Evolutionary conservation across 1,284 basidiomycete genomes (phyloP).

Genomic region (Ustilago hordei): DNA sequence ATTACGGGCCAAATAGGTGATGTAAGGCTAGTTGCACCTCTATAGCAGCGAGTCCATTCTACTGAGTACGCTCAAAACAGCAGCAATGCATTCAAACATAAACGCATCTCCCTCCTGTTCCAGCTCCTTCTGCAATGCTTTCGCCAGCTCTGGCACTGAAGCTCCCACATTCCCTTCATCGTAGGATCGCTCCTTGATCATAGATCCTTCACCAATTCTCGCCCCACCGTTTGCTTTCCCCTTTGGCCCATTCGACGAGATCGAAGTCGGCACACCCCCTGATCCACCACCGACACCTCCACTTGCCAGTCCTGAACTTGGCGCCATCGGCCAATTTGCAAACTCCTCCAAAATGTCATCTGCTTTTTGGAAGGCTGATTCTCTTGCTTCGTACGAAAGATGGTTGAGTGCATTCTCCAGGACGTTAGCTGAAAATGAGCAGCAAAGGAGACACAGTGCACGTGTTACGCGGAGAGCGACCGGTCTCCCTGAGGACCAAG

Average conservation of each 20-base stretch:
- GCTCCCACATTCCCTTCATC: slow-evolving; percentile 47
- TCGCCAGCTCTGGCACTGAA: slow-evolving; percentile 54
- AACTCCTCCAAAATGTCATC: slow-evolving; percentile 64
- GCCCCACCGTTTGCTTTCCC: slow-evolving; percentile 32
- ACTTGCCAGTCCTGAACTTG: slow-evolving; percentile 48
- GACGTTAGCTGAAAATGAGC: slow-evolving; percentile 64
- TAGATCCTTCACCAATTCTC: slow-evolving; percentile 45
- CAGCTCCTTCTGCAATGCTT: slow-evolving; percentile 58
- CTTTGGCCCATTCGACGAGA: slow-evolving; percentile 25
- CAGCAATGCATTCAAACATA: slow-evolving; percentile 66
- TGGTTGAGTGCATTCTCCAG: slow-evolving; percentile 67
- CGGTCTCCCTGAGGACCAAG: slow-evolving; percentile 14
- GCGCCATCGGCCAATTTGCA: slow-evolving; percentile 68
- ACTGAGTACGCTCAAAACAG: slow-evolving; percentile 59
- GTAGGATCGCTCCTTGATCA: slow-evolving; percentile 30
- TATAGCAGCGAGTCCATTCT: slow-evolving; percentile 62
- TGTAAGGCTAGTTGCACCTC: neutral
- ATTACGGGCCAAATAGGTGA: neutral
- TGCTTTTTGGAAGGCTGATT: slow-evolving; percentile 62
- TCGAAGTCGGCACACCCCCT: slow-evolving; percentile 24
- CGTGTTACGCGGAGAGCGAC: slow-evolving; percentile 60
- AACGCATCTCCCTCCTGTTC: slow-evolving; percentile 42
- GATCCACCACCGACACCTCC: slow-evolving; percentile 40
- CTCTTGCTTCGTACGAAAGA: slow-evolving; percentile 61
- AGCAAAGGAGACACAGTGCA: slow-evolving; percentile 63